A percentile compares a stretch with the other conserved stretches of the same genome.
Conservation (phyloP, 139 green algal genomes). For the Nannochloris sp. region DNA sequence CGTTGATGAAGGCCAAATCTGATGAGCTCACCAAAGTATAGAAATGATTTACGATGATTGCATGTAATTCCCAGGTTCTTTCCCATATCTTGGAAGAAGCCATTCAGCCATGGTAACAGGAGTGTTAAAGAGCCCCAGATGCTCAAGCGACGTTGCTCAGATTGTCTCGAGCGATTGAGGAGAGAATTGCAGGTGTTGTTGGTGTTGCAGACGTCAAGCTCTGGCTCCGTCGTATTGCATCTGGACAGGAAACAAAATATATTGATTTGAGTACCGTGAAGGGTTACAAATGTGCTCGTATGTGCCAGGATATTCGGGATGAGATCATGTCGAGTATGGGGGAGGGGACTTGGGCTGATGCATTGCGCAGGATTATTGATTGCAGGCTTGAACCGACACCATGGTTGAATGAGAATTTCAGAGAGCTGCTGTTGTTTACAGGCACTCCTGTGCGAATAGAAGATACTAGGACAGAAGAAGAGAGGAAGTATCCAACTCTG, state of each 20-base stretch:
- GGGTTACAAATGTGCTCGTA: conserved; percentile 39
- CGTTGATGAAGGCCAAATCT: too few relatives aligned
- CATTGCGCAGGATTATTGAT: conserved; percentile 35
- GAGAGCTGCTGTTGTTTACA: conserved; percentile 49
- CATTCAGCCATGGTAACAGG: conserved; percentile 11
- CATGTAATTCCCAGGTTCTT: too few relatives aligned
- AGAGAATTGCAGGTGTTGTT: conserved; percentile 28
- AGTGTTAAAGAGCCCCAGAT: not conserved
- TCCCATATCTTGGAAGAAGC: too few relatives aligned
- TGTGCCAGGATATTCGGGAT: conserved; percentile 37
- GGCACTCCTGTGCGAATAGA: conserved; percentile 35
- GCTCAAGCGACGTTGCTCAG: conserved; percentile 21
- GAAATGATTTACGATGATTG: too few relatives aligned
- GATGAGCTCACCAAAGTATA: too few relatives aligned
- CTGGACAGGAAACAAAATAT: conserved; percentile 35
- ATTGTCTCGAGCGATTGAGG: conserved; percentile 40
- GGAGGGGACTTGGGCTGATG: not conserved
- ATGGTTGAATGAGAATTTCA: conserved; percentile 66
- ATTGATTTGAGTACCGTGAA: conserved; percentile 48
- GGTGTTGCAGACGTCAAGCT: conserved; percentile 30
- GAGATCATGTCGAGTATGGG: conserved; percentile 37
- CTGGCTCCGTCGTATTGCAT: conserved; percentile 43
- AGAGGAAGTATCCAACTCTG: conserved; percentile 51
- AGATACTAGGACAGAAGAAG: conserved; percentile 50
- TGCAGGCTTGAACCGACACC: conserved; percentile 45